A percentile compares a stretch with the other conserved stretches of the same genome.
phyloP scores from a whole-genome alignment of 140 eudicot species.

The Ambrosia hybrid region DNA sequence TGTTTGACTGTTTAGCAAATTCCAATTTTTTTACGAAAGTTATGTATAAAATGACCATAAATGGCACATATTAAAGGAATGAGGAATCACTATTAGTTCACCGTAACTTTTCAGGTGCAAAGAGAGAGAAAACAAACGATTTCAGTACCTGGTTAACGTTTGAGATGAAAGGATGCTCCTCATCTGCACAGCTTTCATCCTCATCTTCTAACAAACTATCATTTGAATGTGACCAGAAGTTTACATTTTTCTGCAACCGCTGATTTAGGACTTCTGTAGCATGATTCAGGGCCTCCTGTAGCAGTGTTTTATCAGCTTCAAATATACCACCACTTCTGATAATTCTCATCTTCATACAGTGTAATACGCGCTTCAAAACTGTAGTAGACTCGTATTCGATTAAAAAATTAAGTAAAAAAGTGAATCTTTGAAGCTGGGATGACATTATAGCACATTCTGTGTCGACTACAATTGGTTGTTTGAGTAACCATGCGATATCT shows the following conservation, averaged over 20 bases:
- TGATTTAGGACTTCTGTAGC: constrained; percentile 44
- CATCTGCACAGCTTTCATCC: constrained; percentile 1
- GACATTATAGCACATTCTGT: constrained; percentile 33
- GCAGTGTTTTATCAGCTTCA: constrained; percentile 47
- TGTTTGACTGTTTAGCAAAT: too few relatives aligned
- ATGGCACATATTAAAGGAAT: too few relatives aligned
- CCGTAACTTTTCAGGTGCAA: too few relatives aligned
- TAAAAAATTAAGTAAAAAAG: constrained; percentile 46
- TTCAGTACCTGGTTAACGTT: constrained; percentile 43
- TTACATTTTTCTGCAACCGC: constrained; percentile 33
- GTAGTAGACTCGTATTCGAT: constrained; percentile 52
- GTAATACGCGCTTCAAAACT: constrained; percentile 57
- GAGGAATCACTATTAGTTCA: too few relatives aligned
- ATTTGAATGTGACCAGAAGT: constrained; percentile 14
- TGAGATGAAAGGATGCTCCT: constrained; percentile 25
- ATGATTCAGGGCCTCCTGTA: constrained; percentile 37
- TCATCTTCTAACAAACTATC: constrained; percentile 15
- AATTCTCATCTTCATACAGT: constrained; percentile 31
- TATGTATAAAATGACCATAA: too few relatives aligned
- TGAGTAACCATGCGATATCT: constrained; percentile 80
- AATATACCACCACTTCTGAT: constrained; percentile 33
- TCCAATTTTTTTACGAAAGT: too few relatives aligned
- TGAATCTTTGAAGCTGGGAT: constrained; percentile 64
- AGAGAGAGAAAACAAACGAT: neutral
- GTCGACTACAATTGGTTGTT: constrained; percentile 52